These are phyloP conservation scores for Candida glaebosa DNA, from an alignment of 805 yeast genomes.

Conservation along the genomic window DNA sequence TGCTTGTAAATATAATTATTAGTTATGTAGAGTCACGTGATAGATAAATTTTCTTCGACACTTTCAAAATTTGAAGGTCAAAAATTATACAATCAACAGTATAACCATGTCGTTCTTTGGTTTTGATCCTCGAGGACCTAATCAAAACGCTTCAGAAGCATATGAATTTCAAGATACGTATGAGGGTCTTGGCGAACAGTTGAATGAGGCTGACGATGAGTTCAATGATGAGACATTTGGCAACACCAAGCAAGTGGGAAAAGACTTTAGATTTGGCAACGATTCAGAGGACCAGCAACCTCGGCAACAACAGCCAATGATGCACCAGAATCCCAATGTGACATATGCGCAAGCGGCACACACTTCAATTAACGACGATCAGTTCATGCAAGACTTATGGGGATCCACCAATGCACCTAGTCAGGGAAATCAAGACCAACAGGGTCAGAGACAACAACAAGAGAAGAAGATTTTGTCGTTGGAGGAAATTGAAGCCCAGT, in stretches of 20 bases:
- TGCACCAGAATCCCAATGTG: conserved; percentile 17
- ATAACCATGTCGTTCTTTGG: conserved; percentile 63
- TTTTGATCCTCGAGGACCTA: conserved; percentile 49
- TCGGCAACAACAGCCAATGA: conserved; percentile 2
- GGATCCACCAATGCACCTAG: conserved; percentile 33
- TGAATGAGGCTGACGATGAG: conserved; percentile 70
- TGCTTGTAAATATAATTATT: background rate
- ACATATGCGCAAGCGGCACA: conserved; percentile 44
- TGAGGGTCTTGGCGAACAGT: conserved; percentile 69
- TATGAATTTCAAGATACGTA: conserved; percentile 83
- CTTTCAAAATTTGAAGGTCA: no score
- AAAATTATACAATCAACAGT: background rate
- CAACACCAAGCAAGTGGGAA: conserved; percentile 44
- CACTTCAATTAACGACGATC: conserved; percentile 36
- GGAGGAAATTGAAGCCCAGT: conserved; percentile 82
- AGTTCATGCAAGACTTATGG: conserved; percentile 45
- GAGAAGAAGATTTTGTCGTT: conserved; percentile 59
- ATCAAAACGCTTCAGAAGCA: conserved; percentile 25
- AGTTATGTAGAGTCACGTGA: conserved; percentile 1
- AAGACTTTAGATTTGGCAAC: conserved; percentile 60
- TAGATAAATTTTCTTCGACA: background rate
- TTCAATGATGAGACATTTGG: conserved; percentile 82
- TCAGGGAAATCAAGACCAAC: conserved; percentile 21
- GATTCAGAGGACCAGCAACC: conserved; percentile 8
- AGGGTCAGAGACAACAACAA: conserved; percentile 15